Evolutionary conservation across 176 grass and related monocot species (phyloP).

Genomic region (Alopecurus myosuroides): DNA sequence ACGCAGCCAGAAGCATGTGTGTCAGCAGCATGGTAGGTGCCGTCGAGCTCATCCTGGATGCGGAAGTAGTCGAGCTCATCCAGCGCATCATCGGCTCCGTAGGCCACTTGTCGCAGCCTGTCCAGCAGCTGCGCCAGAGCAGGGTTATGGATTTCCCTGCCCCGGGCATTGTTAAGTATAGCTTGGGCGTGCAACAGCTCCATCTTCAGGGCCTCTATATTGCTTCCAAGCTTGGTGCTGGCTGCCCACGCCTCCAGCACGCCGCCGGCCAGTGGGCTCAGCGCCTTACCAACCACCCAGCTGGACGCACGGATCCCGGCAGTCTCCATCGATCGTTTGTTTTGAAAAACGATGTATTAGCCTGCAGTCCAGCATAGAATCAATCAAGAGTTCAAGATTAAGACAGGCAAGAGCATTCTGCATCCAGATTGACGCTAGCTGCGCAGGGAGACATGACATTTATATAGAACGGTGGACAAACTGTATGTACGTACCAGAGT

Average conservation of each 20-base stretch:
- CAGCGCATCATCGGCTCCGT: neutral
- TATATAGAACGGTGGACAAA: too few species aligned
- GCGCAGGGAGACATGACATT: too few species aligned
- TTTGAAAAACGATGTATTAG: too few species aligned
- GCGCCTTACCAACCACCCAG: constrained; percentile 12
- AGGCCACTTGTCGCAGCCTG: neutral
- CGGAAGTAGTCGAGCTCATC: constrained; percentile 25
- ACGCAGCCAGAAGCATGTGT: too few species aligned
- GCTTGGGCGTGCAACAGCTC: constrained; percentile 1
- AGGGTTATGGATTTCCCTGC: neutral
- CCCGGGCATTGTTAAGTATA: neutral
- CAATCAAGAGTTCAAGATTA: too few species aligned
- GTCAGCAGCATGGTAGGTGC: neutral
- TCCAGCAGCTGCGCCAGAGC: neutral
- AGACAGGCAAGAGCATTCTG: neutral
- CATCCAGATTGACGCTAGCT: too few species aligned
- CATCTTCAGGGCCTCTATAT: constrained; percentile 1
- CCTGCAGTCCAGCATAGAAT: too few species aligned
- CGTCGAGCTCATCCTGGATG: constrained; percentile 13
- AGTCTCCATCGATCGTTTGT: too few species aligned
- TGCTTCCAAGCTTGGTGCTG: neutral
- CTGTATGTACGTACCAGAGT: too few species aligned
- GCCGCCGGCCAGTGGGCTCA: neutral
- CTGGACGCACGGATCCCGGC: neutral
- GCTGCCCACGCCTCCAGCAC: constrained; percentile 29